A percentile compares a stretch with the other conserved stretches of the same genome.
Evolutionary conservation across 148 eudicot genomes (phyloP).

Genomic region (Diospyros kaki): DNA sequence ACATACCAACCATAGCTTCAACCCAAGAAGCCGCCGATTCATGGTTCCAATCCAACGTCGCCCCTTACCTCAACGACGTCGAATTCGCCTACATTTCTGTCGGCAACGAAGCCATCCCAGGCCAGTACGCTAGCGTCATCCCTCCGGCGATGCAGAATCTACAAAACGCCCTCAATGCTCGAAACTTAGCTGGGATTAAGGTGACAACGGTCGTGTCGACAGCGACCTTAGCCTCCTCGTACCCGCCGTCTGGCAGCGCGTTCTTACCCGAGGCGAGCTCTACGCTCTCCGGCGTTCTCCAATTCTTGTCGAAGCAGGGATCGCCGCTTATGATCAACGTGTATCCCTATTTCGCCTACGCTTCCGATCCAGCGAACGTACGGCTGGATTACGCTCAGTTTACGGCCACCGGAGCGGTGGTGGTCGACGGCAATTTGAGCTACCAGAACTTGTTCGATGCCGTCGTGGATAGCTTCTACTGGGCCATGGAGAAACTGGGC

Average conservation of each 20-base stretch:
- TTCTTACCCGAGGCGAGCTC: slow-evolving; percentile 18
- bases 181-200: slow-evolving; percentile 10
- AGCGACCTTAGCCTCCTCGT: slow-evolving; percentile 21
- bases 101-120: slow-evolving; percentile 58
- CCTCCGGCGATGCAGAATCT: slow-evolving; percentile 46
- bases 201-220: slow-evolving; percentile 33
- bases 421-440: slow-evolving; percentile 20
- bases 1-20: slow-evolving; percentile 25
- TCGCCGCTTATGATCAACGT: slow-evolving; percentile 38
- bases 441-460: slow-evolving; percentile 49
- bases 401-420: slow-evolving; percentile 13
- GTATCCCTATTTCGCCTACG: slow-evolving; percentile 54
- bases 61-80: slow-evolving; percentile 26
- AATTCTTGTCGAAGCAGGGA: slow-evolving; percentile 14
- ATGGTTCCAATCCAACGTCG: slow-evolving; percentile 34
- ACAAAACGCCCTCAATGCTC: slow-evolving; percentile 21
- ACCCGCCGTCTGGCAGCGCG: slow-evolving; percentile 39
- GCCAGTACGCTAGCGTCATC: slow-evolving; percentile 20
- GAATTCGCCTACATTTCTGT: slow-evolving; percentile 32
- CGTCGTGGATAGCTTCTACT: slow-evolving; percentile 29
- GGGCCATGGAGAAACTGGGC: slow-evolving; percentile 37
- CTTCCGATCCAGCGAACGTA: slow-evolving; percentile 19
- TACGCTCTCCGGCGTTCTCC: slow-evolving; percentile 12
- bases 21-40: slow-evolving; percentile 25
- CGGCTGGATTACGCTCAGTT: slow-evolving; percentile 42